Conservation (phyloP, 371 early-diverging fungal genomes). For the Mycotypha africana region DNA sequence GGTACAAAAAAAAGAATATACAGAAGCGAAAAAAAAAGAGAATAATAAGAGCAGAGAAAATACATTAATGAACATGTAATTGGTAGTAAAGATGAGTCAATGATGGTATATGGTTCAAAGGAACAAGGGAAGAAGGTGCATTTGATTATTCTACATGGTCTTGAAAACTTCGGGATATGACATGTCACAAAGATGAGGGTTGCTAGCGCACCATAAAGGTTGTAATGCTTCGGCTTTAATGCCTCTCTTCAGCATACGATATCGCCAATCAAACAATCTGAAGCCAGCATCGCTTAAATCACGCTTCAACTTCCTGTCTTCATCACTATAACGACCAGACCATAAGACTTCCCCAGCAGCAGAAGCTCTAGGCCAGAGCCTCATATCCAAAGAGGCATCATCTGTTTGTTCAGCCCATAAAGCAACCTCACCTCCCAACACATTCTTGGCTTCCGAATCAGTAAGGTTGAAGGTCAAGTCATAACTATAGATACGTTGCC, state of each 20-base stretch:
- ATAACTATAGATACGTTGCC: slow-evolving; percentile 75
- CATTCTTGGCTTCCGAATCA: slow-evolving; percentile 38
- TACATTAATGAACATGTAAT: too few species aligned
- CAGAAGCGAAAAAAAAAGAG: too few species aligned
- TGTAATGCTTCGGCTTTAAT: slow-evolving; percentile 66
- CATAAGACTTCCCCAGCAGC: slow-evolving; percentile 67
- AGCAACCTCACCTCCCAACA: slow-evolving; percentile 48
- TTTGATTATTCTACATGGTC: too few species aligned
- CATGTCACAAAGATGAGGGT: slow-evolving; percentile 36
- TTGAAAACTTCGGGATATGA: slow-evolving; percentile 11
- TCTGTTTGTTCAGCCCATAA: slow-evolving; percentile 78
- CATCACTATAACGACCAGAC: slow-evolving; percentile 66
- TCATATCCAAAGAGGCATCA: slow-evolving; percentile 50
- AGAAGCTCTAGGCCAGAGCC: slow-evolving; percentile 56
- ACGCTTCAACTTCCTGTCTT: slow-evolving; percentile 43
- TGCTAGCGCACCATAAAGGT: slow-evolving; percentile 69
- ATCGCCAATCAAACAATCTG: slow-evolving; percentile 71
- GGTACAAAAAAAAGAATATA: too few species aligned
- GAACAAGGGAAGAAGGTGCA: too few species aligned
- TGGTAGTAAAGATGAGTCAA: too few species aligned
- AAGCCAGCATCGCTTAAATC: slow-evolving; percentile 57
- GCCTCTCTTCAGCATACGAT: slow-evolving; percentile 64
- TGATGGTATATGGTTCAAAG: too few species aligned
- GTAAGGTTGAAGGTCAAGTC: slow-evolving; percentile 63
- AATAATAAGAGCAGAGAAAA: too few species aligned